phyloP scores from a whole-genome alignment of 2,329 filamentous ascomycete genomes.

The Fusarium lyarnte region DNA sequence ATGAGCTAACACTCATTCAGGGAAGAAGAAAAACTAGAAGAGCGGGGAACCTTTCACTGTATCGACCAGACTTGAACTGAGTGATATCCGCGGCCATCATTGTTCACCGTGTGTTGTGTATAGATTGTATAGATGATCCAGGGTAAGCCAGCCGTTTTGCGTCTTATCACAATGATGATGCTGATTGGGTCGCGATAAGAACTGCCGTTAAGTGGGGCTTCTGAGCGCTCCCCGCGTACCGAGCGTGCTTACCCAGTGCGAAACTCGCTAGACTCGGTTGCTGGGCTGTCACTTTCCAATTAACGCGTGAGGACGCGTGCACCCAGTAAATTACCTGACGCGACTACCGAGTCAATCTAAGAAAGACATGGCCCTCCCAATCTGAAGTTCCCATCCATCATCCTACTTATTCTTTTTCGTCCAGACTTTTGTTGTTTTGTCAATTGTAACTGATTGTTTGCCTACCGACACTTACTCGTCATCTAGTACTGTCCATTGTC shows the following conservation, averaged over 20 bases:
- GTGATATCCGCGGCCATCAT: rapidly evolving
- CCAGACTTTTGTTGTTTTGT: conserved; percentile 3
- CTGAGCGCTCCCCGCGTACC: not conserved
- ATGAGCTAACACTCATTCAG: rapidly evolving
- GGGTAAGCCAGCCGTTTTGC: not conserved
- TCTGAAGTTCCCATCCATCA: not conserved
- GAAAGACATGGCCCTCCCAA: not conserved
- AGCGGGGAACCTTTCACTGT: rapidly evolving
- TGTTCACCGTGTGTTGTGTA: not conserved
- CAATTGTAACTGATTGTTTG: conserved; percentile 1
- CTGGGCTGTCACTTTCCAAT: conserved; percentile 29
- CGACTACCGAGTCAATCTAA: conserved; percentile 19
- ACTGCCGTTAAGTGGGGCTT: not conserved
- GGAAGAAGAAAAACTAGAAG: not conserved
- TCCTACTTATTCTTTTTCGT: not conserved
- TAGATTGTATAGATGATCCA: not conserved
- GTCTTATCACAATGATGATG: not conserved
- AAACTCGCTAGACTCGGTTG: conserved; percentile 2
- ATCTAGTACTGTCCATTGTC: not conserved
- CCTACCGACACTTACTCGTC: not conserved
- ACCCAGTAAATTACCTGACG: conserved; percentile 28
- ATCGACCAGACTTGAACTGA: rapidly evolving
- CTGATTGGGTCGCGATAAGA: conserved; percentile 1
- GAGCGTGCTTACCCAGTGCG: conserved; percentile 1
- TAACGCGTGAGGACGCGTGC: conserved; percentile 42